Base-by-base conservation (phyloP, 306 rosid genomes). In the Prunus davidiana region DNA sequence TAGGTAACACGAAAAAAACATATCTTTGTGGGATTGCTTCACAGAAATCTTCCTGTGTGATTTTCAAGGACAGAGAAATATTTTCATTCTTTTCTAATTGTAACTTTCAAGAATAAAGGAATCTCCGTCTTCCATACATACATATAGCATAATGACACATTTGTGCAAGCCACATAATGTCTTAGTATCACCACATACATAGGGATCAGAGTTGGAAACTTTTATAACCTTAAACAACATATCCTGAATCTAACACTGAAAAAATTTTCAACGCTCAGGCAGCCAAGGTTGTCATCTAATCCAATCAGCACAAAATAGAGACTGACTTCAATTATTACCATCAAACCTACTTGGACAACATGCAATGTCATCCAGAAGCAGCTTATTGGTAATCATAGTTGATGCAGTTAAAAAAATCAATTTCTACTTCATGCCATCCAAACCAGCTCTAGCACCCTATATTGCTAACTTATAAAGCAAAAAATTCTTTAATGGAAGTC, bases 401-500 rank as follows among this genome's bases (percentile, higher is more conserved):
- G 16, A 50, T 12, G 51, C 3, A 13, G 16, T 14, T 6, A 16
- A 54, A 20, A 6, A 13, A 71, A 38, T 28, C 18, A 22, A 9
- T n/a, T 72, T 56, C 47, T 71, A 52, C 28, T 12, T 19, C 11
- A 41, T 24, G 13, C 6, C 67, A 41, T 18, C n/a, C 47, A 71
- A 19, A 54, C 22, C n/a, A 30, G 30, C 6, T 4, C n/a, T 2
- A 69, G 16, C 22, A 52, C 16, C 22, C 18, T 6, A 41, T 3
- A 16, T 10, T 38, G 55, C 41, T 8, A 27, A 41, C 24, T 41
- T 13, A 6, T 1, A 20, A 72, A 56, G 54, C 66, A 13, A 72
- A 9, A 57, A 9, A 57, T 57, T 67, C 20, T 67, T 56, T 18
- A 19, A 55, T 52, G 41, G 65, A 79, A 79, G 62, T 15, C 68